These are phyloP conservation scores for Mediolabrus comicus DNA, from an alignment of 108 stramenopile species.

Conservation along the genomic window DNA sequence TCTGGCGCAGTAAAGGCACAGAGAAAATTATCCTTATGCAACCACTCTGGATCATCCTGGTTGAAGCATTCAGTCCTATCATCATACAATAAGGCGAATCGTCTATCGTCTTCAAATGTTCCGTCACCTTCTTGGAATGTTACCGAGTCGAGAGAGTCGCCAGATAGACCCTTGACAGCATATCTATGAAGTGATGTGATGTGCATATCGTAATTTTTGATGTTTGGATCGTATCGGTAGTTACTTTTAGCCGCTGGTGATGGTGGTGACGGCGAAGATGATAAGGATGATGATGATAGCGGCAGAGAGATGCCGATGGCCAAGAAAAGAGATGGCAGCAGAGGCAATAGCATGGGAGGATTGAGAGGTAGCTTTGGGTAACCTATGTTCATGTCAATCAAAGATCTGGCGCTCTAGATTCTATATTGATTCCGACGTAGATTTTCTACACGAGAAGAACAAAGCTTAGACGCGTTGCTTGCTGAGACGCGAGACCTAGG, in stretches of 20 bases:
- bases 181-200: conserved; percentile 52
- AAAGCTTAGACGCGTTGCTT: too few species aligned
- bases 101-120: conserved; percentile 68
- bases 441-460: too few species aligned
- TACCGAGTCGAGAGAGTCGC: conserved; percentile 29
- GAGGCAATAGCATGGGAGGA: too few species aligned
- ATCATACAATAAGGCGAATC: conserved; percentile 53
- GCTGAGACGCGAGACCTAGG: too few species aligned
- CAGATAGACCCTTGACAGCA: conserved; percentile 62
- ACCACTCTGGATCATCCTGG: conserved; percentile 43
- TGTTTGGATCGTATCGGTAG: neutral
- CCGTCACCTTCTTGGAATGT: conserved; percentile 28
- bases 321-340: neutral
- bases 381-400: too few species aligned
- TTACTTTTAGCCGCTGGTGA: too few species aligned
- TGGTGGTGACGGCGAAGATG: neutral
- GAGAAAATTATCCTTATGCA: conserved; percentile 70
- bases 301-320: neutral
- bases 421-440: too few species aligned
- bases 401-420: too few species aligned
- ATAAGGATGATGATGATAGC: neutral
- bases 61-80: conserved; percentile 5
- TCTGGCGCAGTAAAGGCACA: conserved; percentile 63
- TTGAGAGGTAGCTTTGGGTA: too few species aligned
- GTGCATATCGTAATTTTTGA: conserved; percentile 18